Conservation (phyloP, 805 yeast species). For the Dipodascus geniculatus region DNA sequence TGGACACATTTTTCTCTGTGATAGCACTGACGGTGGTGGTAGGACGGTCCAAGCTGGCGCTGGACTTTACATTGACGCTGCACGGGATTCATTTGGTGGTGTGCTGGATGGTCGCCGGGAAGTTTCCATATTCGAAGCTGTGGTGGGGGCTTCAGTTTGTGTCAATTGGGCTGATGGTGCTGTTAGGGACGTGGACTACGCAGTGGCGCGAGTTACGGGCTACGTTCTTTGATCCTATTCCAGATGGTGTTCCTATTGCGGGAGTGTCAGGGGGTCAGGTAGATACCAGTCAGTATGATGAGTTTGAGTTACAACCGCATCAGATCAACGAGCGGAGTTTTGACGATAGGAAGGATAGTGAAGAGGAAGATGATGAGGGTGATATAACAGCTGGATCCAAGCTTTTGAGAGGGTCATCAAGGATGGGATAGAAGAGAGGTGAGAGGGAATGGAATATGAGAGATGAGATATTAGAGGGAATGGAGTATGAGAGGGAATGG, state of each 20-base stretch:
- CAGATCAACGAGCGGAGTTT: neutral
- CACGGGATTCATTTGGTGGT: constrained; percentile 69
- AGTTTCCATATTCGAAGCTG: constrained; percentile 55
- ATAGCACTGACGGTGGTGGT: constrained; percentile 76
- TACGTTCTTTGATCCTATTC: constrained; percentile 64
- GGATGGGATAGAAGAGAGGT: neutral
- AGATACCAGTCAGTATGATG: neutral
- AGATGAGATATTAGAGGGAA: too few species aligned
- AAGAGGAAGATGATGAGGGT: neutral
- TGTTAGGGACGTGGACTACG: constrained; percentile 79
- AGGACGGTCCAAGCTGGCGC: constrained; percentile 85
- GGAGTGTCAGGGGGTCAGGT: neutral
- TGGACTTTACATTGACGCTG: constrained; percentile 94
- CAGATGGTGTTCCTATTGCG: neutral
- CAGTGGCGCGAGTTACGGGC: constrained; percentile 86
- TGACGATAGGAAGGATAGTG: neutral
- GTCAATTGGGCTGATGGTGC: constrained; percentile 57
- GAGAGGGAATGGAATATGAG: too few species aligned
- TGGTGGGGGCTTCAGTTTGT: constrained; percentile 80
- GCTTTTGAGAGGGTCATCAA: neutral
- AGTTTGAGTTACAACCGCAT: neutral
- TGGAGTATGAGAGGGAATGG: too few species aligned
- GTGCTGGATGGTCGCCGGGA: constrained; percentile 51
- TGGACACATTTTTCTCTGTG: constrained; percentile 74
- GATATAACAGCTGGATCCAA: constrained; percentile 1